These are phyloP conservation scores for Gaeumannomyces tritici DNA, from an alignment of 2,329 filamentous ascomycete genomes.

Conservation along the genomic window DNA sequence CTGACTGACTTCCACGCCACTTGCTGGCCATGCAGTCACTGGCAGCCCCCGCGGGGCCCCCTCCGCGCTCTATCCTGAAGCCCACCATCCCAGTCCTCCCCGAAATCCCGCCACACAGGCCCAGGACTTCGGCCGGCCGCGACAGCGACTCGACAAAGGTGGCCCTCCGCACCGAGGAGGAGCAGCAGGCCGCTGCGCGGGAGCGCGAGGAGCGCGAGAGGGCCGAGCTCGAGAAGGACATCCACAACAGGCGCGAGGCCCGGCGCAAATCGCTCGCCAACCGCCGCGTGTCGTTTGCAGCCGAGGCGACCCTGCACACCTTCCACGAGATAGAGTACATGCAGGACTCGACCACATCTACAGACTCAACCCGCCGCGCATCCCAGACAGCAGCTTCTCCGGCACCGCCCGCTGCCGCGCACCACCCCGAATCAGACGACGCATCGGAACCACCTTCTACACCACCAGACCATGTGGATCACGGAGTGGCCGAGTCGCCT, in stretches of 20 bases:
- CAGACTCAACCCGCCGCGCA: conserved; percentile 65
- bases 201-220: conserved; percentile 61
- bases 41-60: conserved; percentile 39
- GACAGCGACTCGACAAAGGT: conserved; percentile 43
- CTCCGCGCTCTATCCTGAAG: conserved; percentile 68
- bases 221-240: conserved; percentile 48
- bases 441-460: conserved; percentile 51
- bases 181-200: conserved; percentile 58
- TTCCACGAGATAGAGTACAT: conserved; percentile 89
- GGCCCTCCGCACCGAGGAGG: conserved; percentile 58
- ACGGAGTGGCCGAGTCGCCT: conserved; percentile 47
- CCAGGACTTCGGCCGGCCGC: conserved; percentile 22
- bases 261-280: conserved; percentile 89
- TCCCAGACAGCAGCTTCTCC: conserved; percentile 41
- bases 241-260: conserved; percentile 69
- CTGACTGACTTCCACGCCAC: conserved; percentile 11
- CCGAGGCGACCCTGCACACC: conserved; percentile 92
- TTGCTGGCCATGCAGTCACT: conserved; percentile 35
- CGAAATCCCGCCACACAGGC: conserved; percentile 59
- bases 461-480: conserved; percentile 50
- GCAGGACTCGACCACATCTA: conserved; percentile 77
- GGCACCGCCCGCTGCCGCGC: conserved; percentile 13
- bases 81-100: conserved; percentile 59
- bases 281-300: conserved; percentile 90
- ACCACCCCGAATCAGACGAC: conserved; percentile 32